phyloP scores from a whole-genome alignment of 2,329 filamentous ascomycete species.

The Helicocarpus griseus region DNA sequence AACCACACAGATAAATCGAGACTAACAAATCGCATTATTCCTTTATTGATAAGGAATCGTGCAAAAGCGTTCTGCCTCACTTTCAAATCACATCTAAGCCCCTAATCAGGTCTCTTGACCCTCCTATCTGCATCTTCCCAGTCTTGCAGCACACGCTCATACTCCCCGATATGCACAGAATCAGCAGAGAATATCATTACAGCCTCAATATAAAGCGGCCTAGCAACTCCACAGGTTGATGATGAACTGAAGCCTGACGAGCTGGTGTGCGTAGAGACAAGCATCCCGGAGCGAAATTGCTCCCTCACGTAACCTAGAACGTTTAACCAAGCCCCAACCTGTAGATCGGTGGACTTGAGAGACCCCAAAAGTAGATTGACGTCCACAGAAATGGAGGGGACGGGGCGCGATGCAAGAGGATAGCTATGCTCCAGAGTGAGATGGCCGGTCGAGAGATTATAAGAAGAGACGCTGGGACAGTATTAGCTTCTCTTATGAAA shows the following conservation, averaged over 20 bases:
- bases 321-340: constrained; percentile 79
- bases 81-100: constrained; percentile 20
- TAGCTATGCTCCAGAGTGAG: constrained; percentile 61
- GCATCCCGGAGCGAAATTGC: constrained; percentile 8
- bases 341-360: constrained; percentile 53
- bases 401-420: constrained; percentile 31
- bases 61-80: constrained; percentile 21
- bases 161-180: constrained; percentile 59
- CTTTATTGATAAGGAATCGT: neutral
- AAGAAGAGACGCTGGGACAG: constrained; percentile 46
- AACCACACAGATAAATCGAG: neutral
- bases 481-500: neutral
- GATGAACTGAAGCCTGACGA: constrained; percentile 3
- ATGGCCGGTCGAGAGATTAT: constrained; percentile 47
- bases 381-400: constrained; percentile 53
- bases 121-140: constrained; percentile 25
- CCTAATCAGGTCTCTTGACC: constrained; percentile 10
- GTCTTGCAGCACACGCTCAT: constrained; percentile 51
- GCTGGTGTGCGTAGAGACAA: neutral
- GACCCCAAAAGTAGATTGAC: constrained; percentile 60
- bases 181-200: constrained; percentile 69
- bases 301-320: constrained; percentile 67
- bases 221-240: constrained; percentile 3
- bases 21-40: neutral
- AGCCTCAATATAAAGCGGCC: constrained; percentile 55